Percentiles rank a stretch among this genome's conserved stretches.
phyloP scores from a whole-genome alignment of 225 moss, liverwort and hornwort species.

The Physcomitrium patens region DNA sequence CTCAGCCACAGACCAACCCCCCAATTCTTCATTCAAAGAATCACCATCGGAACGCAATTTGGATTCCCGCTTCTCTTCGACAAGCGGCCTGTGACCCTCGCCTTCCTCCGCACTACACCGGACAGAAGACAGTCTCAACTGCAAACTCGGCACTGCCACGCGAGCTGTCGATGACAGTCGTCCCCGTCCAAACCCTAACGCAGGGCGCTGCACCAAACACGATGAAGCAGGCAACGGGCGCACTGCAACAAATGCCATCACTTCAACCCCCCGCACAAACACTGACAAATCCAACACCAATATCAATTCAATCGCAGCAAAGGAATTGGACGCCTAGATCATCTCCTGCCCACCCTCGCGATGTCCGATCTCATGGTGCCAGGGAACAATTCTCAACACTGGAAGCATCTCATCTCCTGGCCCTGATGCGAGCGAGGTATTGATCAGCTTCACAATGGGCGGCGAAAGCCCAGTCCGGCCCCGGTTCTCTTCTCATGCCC shows the following conservation, averaged over 20 bases:
- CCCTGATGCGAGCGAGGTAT: neutral
- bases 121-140: slow-evolving; percentile 26
- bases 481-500: no score
- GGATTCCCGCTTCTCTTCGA: slow-evolving; percentile 28
- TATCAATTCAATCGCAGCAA: neutral
- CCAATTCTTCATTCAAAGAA: slow-evolving; percentile 30
- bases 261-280: slow-evolving; percentile 2
- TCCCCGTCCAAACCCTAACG: slow-evolving; percentile 45
- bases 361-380: slow-evolving; percentile 39
- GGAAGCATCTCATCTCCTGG: neutral
- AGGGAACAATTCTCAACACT: neutral
- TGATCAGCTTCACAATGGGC: slow-evolving; percentile 20
- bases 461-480: neutral
- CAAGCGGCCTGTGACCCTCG: slow-evolving; percentile 28
- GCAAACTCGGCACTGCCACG: slow-evolving; percentile 22
- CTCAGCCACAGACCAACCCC: slow-evolving; percentile 52
- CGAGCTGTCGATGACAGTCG: slow-evolving; percentile 23
- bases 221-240: slow-evolving; percentile 39
- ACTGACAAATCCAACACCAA: neutral
- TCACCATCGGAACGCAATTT: slow-evolving; percentile 25
- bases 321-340: neutral
- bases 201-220: slow-evolving; percentile 32
- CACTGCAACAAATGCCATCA: slow-evolving; percentile 55
- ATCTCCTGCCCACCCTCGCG: neutral
- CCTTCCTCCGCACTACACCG: slow-evolving; percentile 53